phyloP scores from a whole-genome alignment of 306 rosid species.

The Phaseolus lunatus region DNA sequence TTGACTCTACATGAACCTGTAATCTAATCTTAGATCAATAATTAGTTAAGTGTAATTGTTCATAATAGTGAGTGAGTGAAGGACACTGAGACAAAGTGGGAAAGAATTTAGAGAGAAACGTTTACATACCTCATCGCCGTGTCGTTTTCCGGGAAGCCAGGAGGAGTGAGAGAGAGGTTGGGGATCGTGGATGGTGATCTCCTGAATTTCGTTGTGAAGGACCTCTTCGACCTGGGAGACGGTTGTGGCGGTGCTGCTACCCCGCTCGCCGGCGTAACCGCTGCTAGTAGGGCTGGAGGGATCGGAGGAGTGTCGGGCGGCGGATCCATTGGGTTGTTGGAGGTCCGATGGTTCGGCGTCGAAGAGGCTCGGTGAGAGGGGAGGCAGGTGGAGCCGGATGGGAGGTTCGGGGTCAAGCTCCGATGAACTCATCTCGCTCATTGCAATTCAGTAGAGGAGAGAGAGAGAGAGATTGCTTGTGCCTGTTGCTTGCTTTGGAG shows the following conservation, averaged over 20 bases:
- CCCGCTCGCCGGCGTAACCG: constrained; percentile 80
- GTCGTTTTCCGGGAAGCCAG: constrained; percentile 68
- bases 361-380: constrained; percentile 57
- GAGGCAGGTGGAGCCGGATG: constrained; percentile 54
- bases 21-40: not conserved
- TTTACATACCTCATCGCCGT: constrained; percentile 70
- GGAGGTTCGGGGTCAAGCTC: constrained; percentile 36
- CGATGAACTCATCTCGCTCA: constrained; percentile 28
- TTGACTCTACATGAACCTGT: not conserved
- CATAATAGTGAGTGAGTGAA: not conserved
- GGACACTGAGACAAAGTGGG: not conserved
- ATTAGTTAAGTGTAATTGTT: not conserved
- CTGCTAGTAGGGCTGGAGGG: constrained; percentile 82
- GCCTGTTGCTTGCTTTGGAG: constrained; percentile 16
- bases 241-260: constrained; percentile 69
- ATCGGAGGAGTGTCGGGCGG: constrained; percentile 36
- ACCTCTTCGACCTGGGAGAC: constrained; percentile 56
- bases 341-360: constrained; percentile 39
- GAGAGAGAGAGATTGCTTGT: not conserved
- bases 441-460: constrained; percentile 16
- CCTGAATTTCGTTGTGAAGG: constrained; percentile 60
- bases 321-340: constrained; percentile 56
- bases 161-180: constrained; percentile 47
- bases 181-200: constrained; percentile 49
- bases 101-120: constrained; percentile 5